Evolutionary conservation across 371 early-diverging fungal genomes (phyloP).

Genomic region (Rhizopus arrhizus): DNA sequence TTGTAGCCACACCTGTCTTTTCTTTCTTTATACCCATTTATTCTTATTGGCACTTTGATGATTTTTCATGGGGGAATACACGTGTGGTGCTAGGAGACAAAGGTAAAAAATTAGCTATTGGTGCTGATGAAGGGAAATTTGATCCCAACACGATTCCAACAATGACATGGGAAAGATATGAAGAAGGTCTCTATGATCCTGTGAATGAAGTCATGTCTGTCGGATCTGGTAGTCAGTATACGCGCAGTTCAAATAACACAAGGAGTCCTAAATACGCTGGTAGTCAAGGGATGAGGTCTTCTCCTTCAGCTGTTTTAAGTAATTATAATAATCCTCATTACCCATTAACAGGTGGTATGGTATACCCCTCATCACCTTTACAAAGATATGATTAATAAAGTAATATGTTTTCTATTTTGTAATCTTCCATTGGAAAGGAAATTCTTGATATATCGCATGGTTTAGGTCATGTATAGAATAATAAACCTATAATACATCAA

Average conservation of each 20-base stretch:
- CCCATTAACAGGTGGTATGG: not conserved
- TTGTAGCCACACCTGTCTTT: conserved; percentile 66
- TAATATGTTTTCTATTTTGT: too few species aligned
- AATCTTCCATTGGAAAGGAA: too few species aligned
- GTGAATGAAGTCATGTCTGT: conserved; percentile 19
- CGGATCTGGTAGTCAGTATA: conserved; percentile 21
- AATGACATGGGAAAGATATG: conserved; percentile 89
- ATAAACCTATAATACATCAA: too few species aligned
- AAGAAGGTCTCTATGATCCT: conserved; percentile 52
- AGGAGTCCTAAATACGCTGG: too few species aligned
- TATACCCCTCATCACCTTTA: not conserved
- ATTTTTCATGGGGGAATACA: conserved; percentile 90
- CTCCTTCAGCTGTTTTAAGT: not conserved
- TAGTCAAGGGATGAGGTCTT: not conserved
- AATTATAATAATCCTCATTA: not conserved
- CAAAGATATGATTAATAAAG: conserved; percentile 1
- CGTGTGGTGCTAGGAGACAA: conserved; percentile 78
- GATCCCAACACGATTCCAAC: conserved; percentile 64
- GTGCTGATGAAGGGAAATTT: conserved; percentile 57
- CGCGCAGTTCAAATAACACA: not conserved
- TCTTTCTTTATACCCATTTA: conserved; percentile 67
- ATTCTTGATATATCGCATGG: too few species aligned
- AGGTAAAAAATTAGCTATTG: conserved; percentile 63
- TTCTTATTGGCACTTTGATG: conserved; percentile 89
- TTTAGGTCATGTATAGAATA: too few species aligned